Evolutionary conservation across 2,329 filamentous ascomycete genomes (phyloP).

Genomic region (Aspergillus pseudoterreus): DNA sequence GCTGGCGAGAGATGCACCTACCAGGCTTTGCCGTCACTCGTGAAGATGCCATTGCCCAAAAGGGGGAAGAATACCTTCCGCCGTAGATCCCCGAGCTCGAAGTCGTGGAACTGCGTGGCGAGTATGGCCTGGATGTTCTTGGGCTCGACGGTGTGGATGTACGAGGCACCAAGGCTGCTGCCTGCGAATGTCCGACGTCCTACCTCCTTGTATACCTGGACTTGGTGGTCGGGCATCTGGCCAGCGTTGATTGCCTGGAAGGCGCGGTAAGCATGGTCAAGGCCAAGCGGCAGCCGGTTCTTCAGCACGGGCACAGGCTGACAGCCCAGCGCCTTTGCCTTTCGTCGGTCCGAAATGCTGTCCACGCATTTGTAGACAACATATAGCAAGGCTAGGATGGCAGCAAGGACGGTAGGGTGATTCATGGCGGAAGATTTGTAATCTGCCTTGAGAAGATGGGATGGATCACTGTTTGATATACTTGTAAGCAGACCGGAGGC

Average conservation of each 20-base stretch:
- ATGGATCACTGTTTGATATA: too few species aligned
- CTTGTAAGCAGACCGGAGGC: too few species aligned
- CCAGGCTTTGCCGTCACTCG: background rate
- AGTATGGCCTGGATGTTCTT: constrained; percentile 56
- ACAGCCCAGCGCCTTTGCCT: background rate
- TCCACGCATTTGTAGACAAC: background rate
- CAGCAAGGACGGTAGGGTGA: background rate
- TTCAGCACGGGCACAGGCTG: background rate
- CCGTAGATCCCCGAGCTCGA: constrained; percentile 22
- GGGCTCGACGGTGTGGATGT: constrained; percentile 36
- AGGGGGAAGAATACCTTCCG: background rate
- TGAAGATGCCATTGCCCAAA: background rate
- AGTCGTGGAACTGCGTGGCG: constrained; percentile 54
- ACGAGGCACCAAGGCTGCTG: background rate
- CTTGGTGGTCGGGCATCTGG: background rate
- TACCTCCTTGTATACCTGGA: background rate
- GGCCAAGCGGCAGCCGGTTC: background rate
- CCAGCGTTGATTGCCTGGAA: background rate
- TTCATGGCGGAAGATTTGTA: background rate
- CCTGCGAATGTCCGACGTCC: background rate
- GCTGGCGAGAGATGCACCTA: too few species aligned
- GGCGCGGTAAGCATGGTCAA: background rate
- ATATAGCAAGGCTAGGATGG: background rate
- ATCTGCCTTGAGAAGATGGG: too few species aligned
- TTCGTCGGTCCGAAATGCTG: background rate